Percentiles rank a stretch among this genome's conserved stretches.
Conservation (phyloP, 768 basidiomycete species). For the Gloeophyllum trabeum region DNA sequence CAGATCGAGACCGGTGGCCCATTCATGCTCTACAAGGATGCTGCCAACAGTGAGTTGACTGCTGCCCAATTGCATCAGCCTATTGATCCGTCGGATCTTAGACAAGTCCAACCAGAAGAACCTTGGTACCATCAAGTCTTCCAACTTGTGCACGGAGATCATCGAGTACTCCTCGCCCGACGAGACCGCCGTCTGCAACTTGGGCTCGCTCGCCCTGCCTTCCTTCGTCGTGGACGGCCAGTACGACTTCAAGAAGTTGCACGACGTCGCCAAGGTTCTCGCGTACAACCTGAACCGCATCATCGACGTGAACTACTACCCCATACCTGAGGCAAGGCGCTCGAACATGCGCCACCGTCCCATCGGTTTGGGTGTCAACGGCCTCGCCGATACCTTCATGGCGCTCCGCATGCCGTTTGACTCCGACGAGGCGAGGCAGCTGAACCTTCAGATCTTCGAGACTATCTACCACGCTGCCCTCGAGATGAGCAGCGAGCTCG, state of each 20-base stretch:
- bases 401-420: conserved; percentile 94
- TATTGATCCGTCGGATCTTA: conserved; percentile 17
- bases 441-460: conserved; percentile 96
- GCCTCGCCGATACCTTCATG: conserved; percentile 98
- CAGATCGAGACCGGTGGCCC: conserved; percentile 99
- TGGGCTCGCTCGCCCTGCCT: conserved; percentile 93
- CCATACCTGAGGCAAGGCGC: conserved; percentile 78
- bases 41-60: conserved; percentile 65
- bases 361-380: conserved; percentile 95
- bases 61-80: neutral
- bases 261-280: conserved; percentile 90
- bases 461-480: conserved; percentile 95
- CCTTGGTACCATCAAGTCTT: conserved; percentile 97
- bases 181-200: conserved; percentile 96
- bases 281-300: conserved; percentile 88
- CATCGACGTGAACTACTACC: conserved; percentile 95
- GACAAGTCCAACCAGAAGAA: conserved; percentile 98
- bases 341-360: conserved; percentile 98
- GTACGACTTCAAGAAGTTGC: conserved; percentile 93
- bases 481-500: conserved; percentile 85
- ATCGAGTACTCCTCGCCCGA: conserved; percentile 97
- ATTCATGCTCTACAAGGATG: conserved; percentile 98
- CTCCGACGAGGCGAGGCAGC: conserved; percentile 69
- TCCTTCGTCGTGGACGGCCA: conserved; percentile 73
- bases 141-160: conserved; percentile 98